Evolutionary conservation across 192 early-diverging fungal species (phyloP).

Genomic region (Gaertneriomyces sp.): DNA sequence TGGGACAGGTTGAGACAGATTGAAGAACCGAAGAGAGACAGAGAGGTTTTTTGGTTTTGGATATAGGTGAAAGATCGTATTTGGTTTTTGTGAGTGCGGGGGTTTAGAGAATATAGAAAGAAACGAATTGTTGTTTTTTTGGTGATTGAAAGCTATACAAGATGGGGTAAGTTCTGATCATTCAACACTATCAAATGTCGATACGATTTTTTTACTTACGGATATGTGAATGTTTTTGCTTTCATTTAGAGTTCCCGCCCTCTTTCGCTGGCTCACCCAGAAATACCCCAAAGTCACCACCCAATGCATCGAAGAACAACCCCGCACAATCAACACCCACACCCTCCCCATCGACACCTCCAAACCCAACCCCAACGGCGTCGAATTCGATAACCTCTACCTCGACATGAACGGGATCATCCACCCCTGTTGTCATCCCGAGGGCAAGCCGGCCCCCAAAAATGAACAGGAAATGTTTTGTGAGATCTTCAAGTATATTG

Average conservation of each 20-base stretch:
- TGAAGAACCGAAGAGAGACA: too few relatives aligned
- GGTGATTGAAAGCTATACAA: neutral
- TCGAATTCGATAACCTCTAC: conserved; percentile 93
- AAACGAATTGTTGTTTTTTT: too few relatives aligned
- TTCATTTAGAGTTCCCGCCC: conserved; percentile 25
- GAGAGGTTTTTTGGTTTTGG: too few relatives aligned
- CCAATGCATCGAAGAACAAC: conserved; percentile 69
- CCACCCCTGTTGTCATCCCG: conserved; percentile 61
- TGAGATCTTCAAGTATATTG: conserved; percentile 94
- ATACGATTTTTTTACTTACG: too few relatives aligned
- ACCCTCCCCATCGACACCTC: conserved; percentile 81
- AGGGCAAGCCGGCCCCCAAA: conserved; percentile 45
- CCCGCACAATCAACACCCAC: conserved; percentile 66
- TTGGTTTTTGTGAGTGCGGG: too few relatives aligned
- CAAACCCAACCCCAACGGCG: conserved; percentile 84
- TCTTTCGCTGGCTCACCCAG: conserved; percentile 48
- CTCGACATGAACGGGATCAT: conserved; percentile 97
- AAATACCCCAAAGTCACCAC: conserved; percentile 55
- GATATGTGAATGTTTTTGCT: neutral
- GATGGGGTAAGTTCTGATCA: conserved; percentile 1
- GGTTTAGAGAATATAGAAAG: too few relatives aligned
- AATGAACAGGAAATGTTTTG: conserved; percentile 89
- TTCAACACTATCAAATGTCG: too few relatives aligned
- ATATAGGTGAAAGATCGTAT: too few relatives aligned
- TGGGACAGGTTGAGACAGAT: too few relatives aligned